Conservation (phyloP, 2,329 filamentous ascomycete species). For the Cladophialophora carrionii region DNA sequence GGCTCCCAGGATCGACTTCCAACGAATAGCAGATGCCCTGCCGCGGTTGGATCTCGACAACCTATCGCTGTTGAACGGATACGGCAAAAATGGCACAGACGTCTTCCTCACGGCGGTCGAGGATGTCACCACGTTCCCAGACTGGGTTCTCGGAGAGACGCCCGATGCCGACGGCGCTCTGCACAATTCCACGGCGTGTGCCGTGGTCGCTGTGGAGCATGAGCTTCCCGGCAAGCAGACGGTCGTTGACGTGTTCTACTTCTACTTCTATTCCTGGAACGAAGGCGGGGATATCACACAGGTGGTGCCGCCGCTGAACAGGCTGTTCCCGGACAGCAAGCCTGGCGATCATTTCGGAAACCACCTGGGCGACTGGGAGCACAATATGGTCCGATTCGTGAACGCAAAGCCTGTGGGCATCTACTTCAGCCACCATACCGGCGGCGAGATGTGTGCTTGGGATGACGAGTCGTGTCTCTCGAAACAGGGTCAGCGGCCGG, state of each 20-base stretch:
- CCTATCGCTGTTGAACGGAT: constrained; percentile 51
- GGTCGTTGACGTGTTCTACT: constrained; percentile 92
- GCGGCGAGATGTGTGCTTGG: constrained; percentile 66
- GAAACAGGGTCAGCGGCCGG: constrained; percentile 49
- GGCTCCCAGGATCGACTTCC: constrained; percentile 50
- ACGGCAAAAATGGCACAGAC: constrained; percentile 47
- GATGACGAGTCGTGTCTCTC: constrained; percentile 40
- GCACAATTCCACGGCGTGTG: constrained; percentile 54
- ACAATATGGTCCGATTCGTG: constrained; percentile 87
- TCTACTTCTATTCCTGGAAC: constrained; percentile 99
- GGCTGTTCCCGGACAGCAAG: constrained; percentile 47
- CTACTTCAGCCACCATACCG: constrained; percentile 66
- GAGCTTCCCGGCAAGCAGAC: constrained; percentile 44
- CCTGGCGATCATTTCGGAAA: constrained; percentile 77
- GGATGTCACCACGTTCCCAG: constrained; percentile 44
- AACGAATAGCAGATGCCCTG: constrained; percentile 44
- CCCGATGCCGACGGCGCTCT: constrained; percentile 59
- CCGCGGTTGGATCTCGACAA: constrained; percentile 51
- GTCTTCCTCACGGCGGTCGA: constrained; percentile 56
- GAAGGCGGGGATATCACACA: constrained; percentile 86
- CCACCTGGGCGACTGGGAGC: constrained; percentile 97
- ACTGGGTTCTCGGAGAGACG: constrained; percentile 57
- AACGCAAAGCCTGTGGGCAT: constrained; percentile 72
- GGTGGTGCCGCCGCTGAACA: constrained; percentile 49
- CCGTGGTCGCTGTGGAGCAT: constrained; percentile 62